Conservation (phyloP, 108 stramenopile species). For the Cyclotella distinguenda region DNA sequence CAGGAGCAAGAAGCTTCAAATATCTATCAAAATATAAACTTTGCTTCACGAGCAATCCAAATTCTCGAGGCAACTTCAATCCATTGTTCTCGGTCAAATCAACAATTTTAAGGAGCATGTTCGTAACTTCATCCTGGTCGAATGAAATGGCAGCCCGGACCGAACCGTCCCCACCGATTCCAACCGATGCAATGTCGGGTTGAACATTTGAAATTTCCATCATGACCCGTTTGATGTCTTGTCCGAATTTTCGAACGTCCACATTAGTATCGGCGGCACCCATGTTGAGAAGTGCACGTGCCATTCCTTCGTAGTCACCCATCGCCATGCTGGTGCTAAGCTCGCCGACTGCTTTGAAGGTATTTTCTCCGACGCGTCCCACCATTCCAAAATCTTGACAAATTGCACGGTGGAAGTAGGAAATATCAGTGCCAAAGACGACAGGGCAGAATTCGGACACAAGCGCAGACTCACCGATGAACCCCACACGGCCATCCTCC, state of each 20-base stretch:
- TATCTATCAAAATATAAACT: slow-evolving; percentile 97
- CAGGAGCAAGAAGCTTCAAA: slow-evolving; percentile 91
- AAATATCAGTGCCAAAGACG: no score
- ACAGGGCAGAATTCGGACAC: no score
- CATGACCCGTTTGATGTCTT: slow-evolving; percentile 87
- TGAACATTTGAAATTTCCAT: slow-evolving; percentile 64
- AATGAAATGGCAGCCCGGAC: slow-evolving; percentile 58
- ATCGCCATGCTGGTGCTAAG: slow-evolving; percentile 72
- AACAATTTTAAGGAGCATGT: slow-evolving; percentile 86
- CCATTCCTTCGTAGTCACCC: slow-evolving; percentile 86
- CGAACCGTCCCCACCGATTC: slow-evolving; percentile 49
- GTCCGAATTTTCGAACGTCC: slow-evolving; percentile 79
- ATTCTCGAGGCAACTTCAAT: slow-evolving; percentile 93
- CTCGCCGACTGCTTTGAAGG: slow-evolving; percentile 85
- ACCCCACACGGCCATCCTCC: slow-evolving; percentile 92
- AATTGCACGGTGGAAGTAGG: no score
- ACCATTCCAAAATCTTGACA: slow-evolving; percentile 99
- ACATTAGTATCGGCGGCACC: slow-evolving; percentile 90
- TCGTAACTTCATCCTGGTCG: slow-evolving; percentile 88
- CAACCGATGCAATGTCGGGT: slow-evolving; percentile 71
- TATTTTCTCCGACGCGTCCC: slow-evolving; percentile 85
- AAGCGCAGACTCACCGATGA: no score
- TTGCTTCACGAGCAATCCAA: slow-evolving; percentile 96
- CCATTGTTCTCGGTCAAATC: slow-evolving; percentile 92
- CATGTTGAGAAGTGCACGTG: slow-evolving; percentile 83